Evolutionary conservation across 805 yeast genomes (phyloP).

Genomic region (Yarrowia sp.): DNA sequence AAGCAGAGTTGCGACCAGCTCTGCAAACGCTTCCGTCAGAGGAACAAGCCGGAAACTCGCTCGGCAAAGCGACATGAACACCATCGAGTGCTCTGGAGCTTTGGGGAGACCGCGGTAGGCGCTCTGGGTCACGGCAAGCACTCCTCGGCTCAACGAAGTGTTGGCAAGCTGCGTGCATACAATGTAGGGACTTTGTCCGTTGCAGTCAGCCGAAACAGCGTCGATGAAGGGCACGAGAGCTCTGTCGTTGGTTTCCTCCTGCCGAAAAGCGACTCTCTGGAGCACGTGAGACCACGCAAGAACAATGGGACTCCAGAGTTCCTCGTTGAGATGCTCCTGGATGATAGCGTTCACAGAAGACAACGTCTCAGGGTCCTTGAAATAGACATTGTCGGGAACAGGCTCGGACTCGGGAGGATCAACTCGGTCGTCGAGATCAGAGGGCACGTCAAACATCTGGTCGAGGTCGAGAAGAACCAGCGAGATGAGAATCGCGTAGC

Average conservation of each 20-base stretch:
- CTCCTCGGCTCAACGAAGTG: neutral
- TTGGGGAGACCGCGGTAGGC: neutral
- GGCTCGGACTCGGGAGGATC: neutral
- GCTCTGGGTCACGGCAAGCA: neutral
- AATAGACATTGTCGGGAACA: neutral
- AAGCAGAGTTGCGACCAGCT: constrained; percentile 5
- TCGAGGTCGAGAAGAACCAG: constrained; percentile 35
- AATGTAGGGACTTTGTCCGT: constrained; percentile 12
- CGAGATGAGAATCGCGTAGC: constrained; percentile 28
- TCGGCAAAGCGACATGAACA: constrained; percentile 18
- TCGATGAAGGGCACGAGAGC: constrained; percentile 20
- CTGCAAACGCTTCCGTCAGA: constrained; percentile 15
- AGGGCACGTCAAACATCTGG: constrained; percentile 32
- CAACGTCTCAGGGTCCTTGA: constrained; percentile 31
- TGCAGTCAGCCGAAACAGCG: neutral
- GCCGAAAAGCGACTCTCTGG: constrained; percentile 33
- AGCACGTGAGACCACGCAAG: constrained; percentile 38
- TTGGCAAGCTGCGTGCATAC: constrained; percentile 1
- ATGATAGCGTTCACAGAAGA: constrained; percentile 30
- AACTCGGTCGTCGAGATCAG: constrained; percentile 3
- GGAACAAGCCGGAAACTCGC: constrained; percentile 10
- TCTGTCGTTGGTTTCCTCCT: constrained; percentile 26
- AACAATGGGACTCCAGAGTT: constrained; percentile 28
- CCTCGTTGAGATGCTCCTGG: neutral
- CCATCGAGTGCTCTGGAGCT: neutral